A percentile compares a stretch with the other conserved stretches of the same genome.
Evolutionary conservation across 2,329 filamentous ascomycete species (phyloP).

Genomic region (Ophiostoma sp.): DNA sequence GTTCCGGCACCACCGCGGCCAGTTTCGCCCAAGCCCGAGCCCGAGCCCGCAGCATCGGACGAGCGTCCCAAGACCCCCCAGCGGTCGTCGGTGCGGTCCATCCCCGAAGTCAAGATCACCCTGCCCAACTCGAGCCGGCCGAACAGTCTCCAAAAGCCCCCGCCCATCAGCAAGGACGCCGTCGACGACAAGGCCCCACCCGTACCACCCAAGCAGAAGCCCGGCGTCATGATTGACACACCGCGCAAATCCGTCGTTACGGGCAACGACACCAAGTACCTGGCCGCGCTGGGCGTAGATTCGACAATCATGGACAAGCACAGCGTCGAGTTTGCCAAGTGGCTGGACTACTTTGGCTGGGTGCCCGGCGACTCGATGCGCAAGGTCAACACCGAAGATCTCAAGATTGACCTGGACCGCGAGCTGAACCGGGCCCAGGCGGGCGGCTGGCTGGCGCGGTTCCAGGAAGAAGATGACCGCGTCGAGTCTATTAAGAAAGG

Average conservation of each 20-base stretch:
- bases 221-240: constrained; percentile 30
- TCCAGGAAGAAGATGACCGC: constrained; percentile 83
- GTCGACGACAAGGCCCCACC: constrained; percentile 34
- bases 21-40: constrained; percentile 36
- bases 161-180: constrained; percentile 22
- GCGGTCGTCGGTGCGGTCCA: constrained; percentile 42
- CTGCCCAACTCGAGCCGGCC: constrained; percentile 42
- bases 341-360: constrained; percentile 86
- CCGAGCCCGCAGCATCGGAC: constrained; percentile 23
- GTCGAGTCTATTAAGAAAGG: constrained; percentile 80
- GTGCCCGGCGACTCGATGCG: constrained; percentile 69
- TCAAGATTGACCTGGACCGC: constrained; percentile 77
- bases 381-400: constrained; percentile 67
- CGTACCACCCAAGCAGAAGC: constrained; percentile 26
- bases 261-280: constrained; percentile 73
- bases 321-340: constrained; percentile 73
- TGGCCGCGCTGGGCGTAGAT: constrained; percentile 72
- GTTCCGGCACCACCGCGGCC: constrained; percentile 68
- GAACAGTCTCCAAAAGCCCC: constrained; percentile 36
- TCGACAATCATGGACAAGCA: constrained; percentile 67
- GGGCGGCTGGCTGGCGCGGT: constrained; percentile 81
- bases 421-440: constrained; percentile 88
- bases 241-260: constrained; percentile 57
- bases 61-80: constrained; percentile 35
- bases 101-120: constrained; percentile 57